These are phyloP conservation scores for Stephanodiscus triporus DNA, from an alignment of 108 stramenopile genomes.

Conservation along the genomic window DNA sequence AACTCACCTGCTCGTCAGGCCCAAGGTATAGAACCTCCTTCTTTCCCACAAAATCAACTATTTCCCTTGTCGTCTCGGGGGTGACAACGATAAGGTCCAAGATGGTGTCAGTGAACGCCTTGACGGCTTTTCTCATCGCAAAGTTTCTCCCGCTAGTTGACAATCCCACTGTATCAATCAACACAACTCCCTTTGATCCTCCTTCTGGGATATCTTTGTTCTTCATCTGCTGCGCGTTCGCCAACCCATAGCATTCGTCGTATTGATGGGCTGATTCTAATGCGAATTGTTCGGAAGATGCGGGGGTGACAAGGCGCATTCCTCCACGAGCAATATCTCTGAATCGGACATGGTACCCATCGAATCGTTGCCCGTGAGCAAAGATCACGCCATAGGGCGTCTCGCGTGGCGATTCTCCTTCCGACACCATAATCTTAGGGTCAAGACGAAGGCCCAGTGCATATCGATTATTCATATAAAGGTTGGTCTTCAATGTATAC, in stretches of 20 bases:
- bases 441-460: slow-evolving; percentile 92
- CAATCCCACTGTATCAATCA: slow-evolving; percentile 87
- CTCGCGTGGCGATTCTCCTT: slow-evolving; percentile 41
- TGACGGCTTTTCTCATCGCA: slow-evolving; percentile 94
- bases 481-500: slow-evolving; percentile 89
- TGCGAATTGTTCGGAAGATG: slow-evolving; percentile 84
- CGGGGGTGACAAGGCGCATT: slow-evolving; percentile 94
- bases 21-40: slow-evolving; percentile 96
- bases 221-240: slow-evolving; percentile 95
- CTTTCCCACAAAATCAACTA: slow-evolving; percentile 92
- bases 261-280: slow-evolving; percentile 93
- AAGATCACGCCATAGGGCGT: slow-evolving; percentile 94
- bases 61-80: slow-evolving; percentile 75
- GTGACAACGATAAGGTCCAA: slow-evolving; percentile 94
- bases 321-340: slow-evolving; percentile 97
- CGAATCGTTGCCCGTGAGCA: slow-evolving; percentile 95
- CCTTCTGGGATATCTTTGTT: slow-evolving; percentile 99
- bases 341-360: slow-evolving; percentile 97
- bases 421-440: slow-evolving; percentile 83
- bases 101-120: slow-evolving; percentile 95
- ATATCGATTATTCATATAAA: slow-evolving; percentile 93
- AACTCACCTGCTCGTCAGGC: slow-evolving; percentile 93
- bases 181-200: slow-evolving; percentile 93
- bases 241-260: slow-evolving; percentile 95
- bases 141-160: slow-evolving; percentile 62